Conservation (phyloP, 2,329 filamentous ascomycete genomes). For the Pseudogymnoascus sp. region DNA sequence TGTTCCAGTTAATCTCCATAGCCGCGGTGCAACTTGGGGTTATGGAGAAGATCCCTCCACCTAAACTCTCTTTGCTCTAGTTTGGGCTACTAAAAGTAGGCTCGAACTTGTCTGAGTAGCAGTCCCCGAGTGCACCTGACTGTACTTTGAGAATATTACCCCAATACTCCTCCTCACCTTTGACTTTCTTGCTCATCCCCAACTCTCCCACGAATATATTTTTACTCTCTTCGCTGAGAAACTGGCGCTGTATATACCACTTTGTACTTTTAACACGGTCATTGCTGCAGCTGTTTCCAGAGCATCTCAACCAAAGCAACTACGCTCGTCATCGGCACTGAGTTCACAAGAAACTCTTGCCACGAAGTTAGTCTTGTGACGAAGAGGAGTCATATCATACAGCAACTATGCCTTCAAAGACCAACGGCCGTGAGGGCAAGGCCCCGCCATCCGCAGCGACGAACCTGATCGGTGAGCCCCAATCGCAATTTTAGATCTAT, state of each 20-base stretch:
- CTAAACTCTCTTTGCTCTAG: conserved; percentile 4
- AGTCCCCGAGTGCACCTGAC: not conserved
- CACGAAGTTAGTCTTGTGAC: conserved; percentile 3
- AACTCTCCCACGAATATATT: not conserved
- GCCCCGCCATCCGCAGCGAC: conserved; percentile 78
- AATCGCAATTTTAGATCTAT: conserved; percentile 11
- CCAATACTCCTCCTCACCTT: conserved; percentile 6
- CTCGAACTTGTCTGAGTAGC: not conserved
- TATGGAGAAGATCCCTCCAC: conserved; percentile 9
- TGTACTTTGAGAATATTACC: conserved; percentile 5
- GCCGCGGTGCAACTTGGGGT: conserved; percentile 9
- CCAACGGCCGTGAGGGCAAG: conserved; percentile 52
- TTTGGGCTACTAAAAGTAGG: not conserved
- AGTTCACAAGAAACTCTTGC: not conserved
- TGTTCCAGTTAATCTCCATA: conserved; percentile 3
- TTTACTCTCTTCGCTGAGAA: conserved; percentile 3
- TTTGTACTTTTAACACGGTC: not conserved
- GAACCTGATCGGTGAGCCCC: conserved; percentile 73
- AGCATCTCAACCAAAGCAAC: not conserved
- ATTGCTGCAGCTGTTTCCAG: not conserved
- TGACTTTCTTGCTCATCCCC: conserved; percentile 1
- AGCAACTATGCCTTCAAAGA: conserved; percentile 51
- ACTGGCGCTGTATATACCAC: conserved; percentile 5
- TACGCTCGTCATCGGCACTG: not conserved
- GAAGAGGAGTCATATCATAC: not conserved